A percentile compares a stretch with the other conserved stretches of the same genome.
Evolutionary conservation across 257 asterid species (phyloP).

Genomic region (Solanum tacnaense): DNA sequence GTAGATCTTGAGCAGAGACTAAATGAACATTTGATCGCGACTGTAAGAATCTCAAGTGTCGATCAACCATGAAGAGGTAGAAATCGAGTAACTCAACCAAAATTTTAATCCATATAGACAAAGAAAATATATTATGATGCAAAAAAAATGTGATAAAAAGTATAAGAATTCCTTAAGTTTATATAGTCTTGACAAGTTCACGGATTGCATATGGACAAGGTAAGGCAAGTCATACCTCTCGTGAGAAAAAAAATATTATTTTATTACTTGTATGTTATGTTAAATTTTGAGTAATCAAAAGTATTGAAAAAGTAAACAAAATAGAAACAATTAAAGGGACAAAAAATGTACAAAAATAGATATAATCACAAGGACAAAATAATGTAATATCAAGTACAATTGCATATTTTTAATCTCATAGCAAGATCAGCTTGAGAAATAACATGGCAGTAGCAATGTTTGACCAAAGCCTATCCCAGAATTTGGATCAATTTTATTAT

Average conservation of each 20-base stretch:
- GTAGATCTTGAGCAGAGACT: no score
- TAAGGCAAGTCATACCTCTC: no score
- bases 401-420: neutral
- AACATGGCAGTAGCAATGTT: neutral
- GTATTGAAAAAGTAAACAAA: neutral
- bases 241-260: no score
- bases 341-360: neutral
- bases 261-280: neutral
- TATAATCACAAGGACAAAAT: no score
- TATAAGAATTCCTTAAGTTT: no score
- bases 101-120: neutral
- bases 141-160: neutral
- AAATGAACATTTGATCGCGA: no score
- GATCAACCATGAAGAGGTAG: no score
- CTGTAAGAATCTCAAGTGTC: no score
- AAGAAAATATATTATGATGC: neutral
- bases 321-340: neutral
- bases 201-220: no score
- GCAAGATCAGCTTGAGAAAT: neutral
- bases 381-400: neutral
- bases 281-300: neutral
- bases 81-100: no score
- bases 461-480: neutral
- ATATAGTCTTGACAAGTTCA: no score
- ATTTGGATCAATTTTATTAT: neutral